Conservation (phyloP, 257 asterid species). For the Cordia subcordata region DNA sequence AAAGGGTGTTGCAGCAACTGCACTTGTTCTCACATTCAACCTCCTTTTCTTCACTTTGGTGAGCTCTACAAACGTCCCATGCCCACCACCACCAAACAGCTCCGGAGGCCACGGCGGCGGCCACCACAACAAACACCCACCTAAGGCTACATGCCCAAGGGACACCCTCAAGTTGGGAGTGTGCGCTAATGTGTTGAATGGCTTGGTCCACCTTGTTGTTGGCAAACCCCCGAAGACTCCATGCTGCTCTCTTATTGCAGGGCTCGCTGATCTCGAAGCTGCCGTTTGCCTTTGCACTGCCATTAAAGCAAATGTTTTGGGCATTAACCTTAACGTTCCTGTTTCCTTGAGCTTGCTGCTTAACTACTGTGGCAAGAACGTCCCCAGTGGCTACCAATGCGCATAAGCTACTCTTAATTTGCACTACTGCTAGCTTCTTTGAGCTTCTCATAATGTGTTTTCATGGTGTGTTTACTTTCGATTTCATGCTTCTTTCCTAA, state of each 20-base stretch:
- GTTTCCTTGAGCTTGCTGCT: slow-evolving; percentile 47
- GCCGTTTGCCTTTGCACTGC: slow-evolving; percentile 69
- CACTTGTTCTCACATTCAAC: not conserved
- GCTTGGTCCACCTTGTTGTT: slow-evolving; percentile 11
- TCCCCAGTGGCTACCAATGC: too few relatives aligned
- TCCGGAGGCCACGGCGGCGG: not conserved
- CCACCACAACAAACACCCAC: not conserved
- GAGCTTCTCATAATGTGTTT: too few relatives aligned
- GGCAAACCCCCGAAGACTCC: slow-evolving; percentile 14
- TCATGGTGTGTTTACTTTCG: too few relatives aligned
- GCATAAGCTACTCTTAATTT: not conserved
- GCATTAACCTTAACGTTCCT: slow-evolving; percentile 53
- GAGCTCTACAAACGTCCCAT: not conserved
- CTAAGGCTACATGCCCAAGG: slow-evolving; percentile 4
- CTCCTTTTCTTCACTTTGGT: slow-evolving; percentile 1
- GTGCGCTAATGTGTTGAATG: slow-evolving; percentile 13
- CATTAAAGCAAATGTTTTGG: slow-evolving; percentile 51
- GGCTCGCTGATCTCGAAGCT: slow-evolving; percentile 45
- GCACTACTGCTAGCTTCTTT: too few relatives aligned
- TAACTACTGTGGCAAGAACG: slow-evolving; percentile 37
- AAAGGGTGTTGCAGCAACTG: not conserved
- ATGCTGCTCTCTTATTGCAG: slow-evolving; percentile 19
- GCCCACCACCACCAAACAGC: not conserved
- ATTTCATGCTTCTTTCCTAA: too few relatives aligned
- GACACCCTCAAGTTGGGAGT: slow-evolving; percentile 15